These are phyloP conservation scores for Biscogniauxia mediterranea DNA, from an alignment of 2,329 filamentous ascomycete species.

Conservation along the genomic window DNA sequence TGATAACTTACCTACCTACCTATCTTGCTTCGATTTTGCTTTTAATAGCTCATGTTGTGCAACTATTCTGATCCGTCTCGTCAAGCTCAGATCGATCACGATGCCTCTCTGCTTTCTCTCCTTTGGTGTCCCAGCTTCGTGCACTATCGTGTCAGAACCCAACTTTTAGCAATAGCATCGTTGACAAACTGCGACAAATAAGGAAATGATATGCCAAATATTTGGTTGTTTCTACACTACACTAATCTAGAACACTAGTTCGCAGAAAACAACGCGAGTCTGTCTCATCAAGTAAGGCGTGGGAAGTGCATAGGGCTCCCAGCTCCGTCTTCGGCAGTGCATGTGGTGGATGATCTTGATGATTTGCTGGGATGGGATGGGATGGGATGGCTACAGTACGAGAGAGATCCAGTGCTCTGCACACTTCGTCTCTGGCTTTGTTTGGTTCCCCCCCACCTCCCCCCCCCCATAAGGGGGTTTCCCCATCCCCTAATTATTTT, in stretches of 20 bases:
- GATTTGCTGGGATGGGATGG: neutral
- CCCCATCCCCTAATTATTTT: neutral
- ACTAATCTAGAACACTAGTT: neutral
- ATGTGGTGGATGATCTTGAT: neutral
- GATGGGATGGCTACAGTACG: neutral
- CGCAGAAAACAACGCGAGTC: neutral
- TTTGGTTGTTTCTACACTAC: neutral
- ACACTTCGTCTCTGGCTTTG: neutral
- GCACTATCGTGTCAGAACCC: neutral
- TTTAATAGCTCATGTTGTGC: neutral
- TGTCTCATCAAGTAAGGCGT: neutral
- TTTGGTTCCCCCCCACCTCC: neutral
- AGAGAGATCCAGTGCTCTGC: neutral
- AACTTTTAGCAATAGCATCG: neutral
- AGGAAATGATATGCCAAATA: neutral
- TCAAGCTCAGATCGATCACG: neutral
- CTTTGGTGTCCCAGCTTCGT: neutral
- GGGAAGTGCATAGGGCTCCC: neutral
- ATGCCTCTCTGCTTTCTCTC: no score
- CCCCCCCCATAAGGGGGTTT: neutral
- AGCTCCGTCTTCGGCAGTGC: neutral
- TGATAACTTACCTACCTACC: neutral
- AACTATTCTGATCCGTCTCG: neutral
- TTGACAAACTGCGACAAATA: neutral
- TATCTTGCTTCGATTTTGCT: neutral